Evolutionary conservation across 2,329 filamentous ascomycete genomes (phyloP).

Genomic region (Colletotrichum trifolii): DNA sequence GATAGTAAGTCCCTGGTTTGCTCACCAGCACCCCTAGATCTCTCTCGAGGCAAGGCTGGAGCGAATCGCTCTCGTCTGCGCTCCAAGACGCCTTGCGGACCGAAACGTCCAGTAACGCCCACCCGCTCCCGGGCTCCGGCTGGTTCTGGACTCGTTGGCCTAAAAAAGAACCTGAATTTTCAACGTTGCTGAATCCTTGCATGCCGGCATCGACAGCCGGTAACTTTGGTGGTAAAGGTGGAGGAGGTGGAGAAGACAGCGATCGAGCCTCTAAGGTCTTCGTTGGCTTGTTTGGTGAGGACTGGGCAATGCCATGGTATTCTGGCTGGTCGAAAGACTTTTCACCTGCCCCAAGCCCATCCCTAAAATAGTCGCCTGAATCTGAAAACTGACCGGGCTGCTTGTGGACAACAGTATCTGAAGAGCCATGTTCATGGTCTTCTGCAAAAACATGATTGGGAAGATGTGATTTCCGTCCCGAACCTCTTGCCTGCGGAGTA

Average conservation of each 20-base stretch:
- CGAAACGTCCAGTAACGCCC: conserved; percentile 15
- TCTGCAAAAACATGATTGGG: conserved; percentile 22
- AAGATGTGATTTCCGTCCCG: conserved; percentile 19
- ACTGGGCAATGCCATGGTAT: no score
- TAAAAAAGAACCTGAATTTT: conserved; percentile 39
- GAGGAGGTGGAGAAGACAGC: neutral
- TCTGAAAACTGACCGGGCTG: conserved; percentile 25
- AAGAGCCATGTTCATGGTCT: conserved; percentile 41
- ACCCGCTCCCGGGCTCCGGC: conserved; percentile 7
- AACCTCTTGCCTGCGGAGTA: conserved; percentile 14
- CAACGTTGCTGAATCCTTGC: neutral
- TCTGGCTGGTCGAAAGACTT: no score
- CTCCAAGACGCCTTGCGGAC: conserved; percentile 3
- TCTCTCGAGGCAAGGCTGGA: neutral
- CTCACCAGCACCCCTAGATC: neutral
- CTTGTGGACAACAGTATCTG: conserved; percentile 52
- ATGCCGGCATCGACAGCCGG: neutral
- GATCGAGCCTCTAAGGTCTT: no score
- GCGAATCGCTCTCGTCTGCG: conserved; percentile 4
- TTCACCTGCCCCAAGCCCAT: no score
- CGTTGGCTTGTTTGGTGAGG: no score
- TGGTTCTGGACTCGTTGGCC: conserved; percentile 7
- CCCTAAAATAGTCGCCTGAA: no score
- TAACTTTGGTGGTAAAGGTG: neutral
- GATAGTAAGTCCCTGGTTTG: no score